Conservation (phyloP, 176 grass and related monocot species). For the Raddia distichophylla region DNA sequence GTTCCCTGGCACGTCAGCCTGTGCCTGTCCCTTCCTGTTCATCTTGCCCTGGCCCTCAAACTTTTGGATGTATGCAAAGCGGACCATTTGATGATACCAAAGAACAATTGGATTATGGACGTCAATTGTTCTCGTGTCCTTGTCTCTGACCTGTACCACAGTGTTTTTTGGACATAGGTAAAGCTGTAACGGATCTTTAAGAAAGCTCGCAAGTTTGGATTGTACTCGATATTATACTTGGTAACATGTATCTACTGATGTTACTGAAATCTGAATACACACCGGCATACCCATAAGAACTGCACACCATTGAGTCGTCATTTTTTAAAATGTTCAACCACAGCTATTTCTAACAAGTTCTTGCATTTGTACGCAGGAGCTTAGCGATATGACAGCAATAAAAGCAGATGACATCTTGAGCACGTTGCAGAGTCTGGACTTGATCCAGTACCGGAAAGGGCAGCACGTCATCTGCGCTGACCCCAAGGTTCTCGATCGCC, state of each 20-base stretch:
- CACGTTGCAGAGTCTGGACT: conserved; percentile 83
- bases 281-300: background rate
- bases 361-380: conserved; percentile 60
- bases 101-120: conserved; percentile 45
- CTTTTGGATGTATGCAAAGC: conserved; percentile 41
- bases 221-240: conserved; percentile 5
- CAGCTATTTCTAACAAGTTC: conserved; percentile 12
- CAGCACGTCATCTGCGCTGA: conserved; percentile 96
- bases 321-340: background rate
- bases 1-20: conserved; percentile 29
- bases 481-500: conserved; percentile 89
- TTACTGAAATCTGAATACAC: background rate
- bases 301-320: background rate
- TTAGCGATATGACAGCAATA: conserved; percentile 97
- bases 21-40: conserved; percentile 33
- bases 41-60: conserved; percentile 13
- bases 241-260: background rate
- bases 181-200: background rate
- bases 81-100: conserved; percentile 17
- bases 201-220: background rate
- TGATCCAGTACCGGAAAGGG: conserved; percentile 96
- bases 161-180: conserved; percentile 2
- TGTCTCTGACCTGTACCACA: conserved; percentile 19
- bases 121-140: conserved; percentile 26
- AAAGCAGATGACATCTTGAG: conserved; percentile 90